Conservation (phyloP, 306 rosid genomes). For the Malus domestica region DNA sequence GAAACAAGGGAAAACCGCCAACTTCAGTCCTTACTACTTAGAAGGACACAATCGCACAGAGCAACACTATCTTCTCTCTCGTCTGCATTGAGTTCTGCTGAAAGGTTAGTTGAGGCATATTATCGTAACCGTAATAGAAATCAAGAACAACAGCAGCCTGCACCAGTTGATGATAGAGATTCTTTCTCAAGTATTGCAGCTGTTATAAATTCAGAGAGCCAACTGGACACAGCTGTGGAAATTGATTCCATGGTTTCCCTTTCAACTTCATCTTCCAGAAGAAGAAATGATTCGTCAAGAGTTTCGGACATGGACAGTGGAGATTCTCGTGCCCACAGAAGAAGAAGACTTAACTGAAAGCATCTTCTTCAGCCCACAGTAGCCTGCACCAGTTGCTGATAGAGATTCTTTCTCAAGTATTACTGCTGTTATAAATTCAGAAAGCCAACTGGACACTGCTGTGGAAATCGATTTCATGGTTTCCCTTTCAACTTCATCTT, state of each 20-base stretch:
- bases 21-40: slow-evolving; percentile 41
- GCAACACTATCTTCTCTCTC: slow-evolving; percentile 46
- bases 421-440: slow-evolving; percentile 85
- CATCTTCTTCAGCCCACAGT: neutral
- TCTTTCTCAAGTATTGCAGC: slow-evolving; percentile 91
- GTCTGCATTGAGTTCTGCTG: slow-evolving; percentile 59
- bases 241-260: slow-evolving; percentile 84
- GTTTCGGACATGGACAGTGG: slow-evolving; percentile 85
- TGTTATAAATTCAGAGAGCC: slow-evolving; percentile 81
- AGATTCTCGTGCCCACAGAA: slow-evolving; percentile 82
- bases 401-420: slow-evolving; percentile 87
- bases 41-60: slow-evolving; percentile 60
- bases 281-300: slow-evolving; percentile 70
- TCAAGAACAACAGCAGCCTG: slow-evolving; percentile 59
- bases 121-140: slow-evolving; percentile 46
- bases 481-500: slow-evolving; percentile 83
- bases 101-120: slow-evolving; percentile 60
- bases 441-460: slow-evolving; percentile 79
- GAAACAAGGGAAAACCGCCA: slow-evolving; percentile 52
- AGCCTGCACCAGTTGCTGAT: slow-evolving; percentile 57
- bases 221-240: slow-evolving; percentile 79
- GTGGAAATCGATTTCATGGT: slow-evolving; percentile 86
- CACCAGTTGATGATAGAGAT: slow-evolving; percentile 80
- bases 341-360: slow-evolving; percentile 68
- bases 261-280: slow-evolving; percentile 89